Conservation (phyloP, 2,329 filamentous ascomycete species). For the Penicillium sumatraense region DNA sequence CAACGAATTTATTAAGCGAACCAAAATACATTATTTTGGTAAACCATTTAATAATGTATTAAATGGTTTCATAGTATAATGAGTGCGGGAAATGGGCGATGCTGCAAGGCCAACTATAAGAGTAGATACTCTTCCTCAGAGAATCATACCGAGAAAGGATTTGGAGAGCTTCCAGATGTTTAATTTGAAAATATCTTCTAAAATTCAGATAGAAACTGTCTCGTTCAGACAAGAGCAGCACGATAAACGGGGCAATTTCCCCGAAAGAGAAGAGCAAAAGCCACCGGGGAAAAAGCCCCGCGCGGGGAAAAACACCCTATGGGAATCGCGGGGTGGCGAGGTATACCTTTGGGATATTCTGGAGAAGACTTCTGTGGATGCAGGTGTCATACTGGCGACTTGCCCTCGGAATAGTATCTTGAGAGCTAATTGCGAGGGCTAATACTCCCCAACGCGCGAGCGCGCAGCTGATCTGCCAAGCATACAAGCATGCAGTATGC, state of each 20-base stretch:
- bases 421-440: too few relatives aligned
- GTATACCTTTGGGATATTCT: neutral
- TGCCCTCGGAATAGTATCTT: too few relatives aligned
- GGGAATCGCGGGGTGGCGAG: neutral
- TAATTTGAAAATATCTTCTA: neutral
- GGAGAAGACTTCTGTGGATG: neutral
- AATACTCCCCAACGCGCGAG: neutral
- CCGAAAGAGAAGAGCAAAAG: neutral
- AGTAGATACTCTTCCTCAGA: neutral
- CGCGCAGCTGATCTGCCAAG: neutral
- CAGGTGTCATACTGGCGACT: too few relatives aligned
- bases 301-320: neutral
- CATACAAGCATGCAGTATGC: neutral
- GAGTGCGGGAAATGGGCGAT: neutral
- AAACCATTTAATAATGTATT: too few relatives aligned
- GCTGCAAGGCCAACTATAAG: neutral
- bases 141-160: neutral
- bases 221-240: neutral
- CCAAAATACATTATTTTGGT: too few relatives aligned
- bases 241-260: conserved; percentile 14
- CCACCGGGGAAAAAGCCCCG: too few relatives aligned
- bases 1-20: too few relatives aligned
- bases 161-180: neutral
- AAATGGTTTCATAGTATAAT: too few relatives aligned
- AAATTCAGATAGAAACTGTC: neutral